Evolutionary conservation across 2,329 filamentous ascomycete species (phyloP), one percentile per base, ranked within the genome.

Genomic region (Aspergillus phoenicis): DNA sequence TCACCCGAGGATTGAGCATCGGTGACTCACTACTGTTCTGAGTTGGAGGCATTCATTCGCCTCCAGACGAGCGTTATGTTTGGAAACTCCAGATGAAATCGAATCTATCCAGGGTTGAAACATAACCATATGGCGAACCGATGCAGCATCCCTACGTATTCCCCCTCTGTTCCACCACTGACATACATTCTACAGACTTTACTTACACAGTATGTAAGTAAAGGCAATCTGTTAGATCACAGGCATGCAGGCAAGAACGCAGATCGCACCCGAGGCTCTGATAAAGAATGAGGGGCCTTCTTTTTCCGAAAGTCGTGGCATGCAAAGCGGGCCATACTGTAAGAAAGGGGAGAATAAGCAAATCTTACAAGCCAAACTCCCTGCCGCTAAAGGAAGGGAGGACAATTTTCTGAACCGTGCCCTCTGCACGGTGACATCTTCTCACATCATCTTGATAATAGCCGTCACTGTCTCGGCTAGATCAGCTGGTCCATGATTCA

Each of bases 171-270:
- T 45, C 5, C 41, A 24, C 2, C 41, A 24, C 41, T 36, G 33
- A 52, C 30, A 33, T 28, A 39, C 53, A 57, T 60, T 30, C 30
- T 55, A 52, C 38, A 47, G 51, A 52, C 26, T 20, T 20, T 20
- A 20, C 20, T 15, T 45, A 22, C 8, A 53, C 26, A 51, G 47
- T 15, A 41, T 48, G 45, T 55, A 20, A 17, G 45, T 55, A 15
- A 17, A 60, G 49, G 52, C 52, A 49, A 58, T 52, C 48, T 55
- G 36, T 57, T 41, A 53, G 57, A 61, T 59, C 58, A 64, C 33
- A 58, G 55, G 59, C 33, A 61, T 63, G 62, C 61, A 64, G 61
- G 52, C 56, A 53, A 36, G 53, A 59, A 55, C 58, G 63, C 58
- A 64, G 63, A 63, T 63, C 60, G 39, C 52, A 52, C 26, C 47